Percentiles rank a stretch among this genome's conserved stretches.
Evolutionary conservation across 441 rosid species (phyloP).

Genomic region (Eutrema salsugineum): DNA sequence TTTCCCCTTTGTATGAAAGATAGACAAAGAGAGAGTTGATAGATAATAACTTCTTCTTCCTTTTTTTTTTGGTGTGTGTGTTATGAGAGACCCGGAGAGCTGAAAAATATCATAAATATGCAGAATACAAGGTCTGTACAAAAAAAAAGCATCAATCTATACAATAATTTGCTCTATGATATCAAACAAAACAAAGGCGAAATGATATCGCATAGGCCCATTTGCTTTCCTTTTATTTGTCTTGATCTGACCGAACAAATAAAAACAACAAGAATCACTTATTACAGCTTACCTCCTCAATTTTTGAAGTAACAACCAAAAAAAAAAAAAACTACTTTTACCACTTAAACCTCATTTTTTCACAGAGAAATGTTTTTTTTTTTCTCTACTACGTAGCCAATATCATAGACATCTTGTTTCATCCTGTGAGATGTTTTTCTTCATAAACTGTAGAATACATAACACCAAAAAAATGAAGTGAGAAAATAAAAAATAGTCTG

Average conservation of each 20-base stretch:
- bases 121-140: neutral
- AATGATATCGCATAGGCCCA: neutral
- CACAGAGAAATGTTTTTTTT: neutral
- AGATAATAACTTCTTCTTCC: neutral
- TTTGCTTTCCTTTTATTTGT: neutral
- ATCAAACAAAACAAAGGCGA: neutral
- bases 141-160: neutral
- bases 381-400: neutral
- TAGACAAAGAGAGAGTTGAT: slow-evolving; percentile 1
- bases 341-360: neutral
- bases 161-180: neutral
- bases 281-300: neutral
- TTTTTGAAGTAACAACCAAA: no score
- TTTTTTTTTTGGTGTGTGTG: neutral
- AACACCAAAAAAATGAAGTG: neutral
- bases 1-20: neutral
- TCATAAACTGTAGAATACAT: neutral
- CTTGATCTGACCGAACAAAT: neutral
- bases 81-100: neutral
- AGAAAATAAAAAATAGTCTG: neutral
- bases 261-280: neutral
- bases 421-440: neutral
- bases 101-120: neutral
- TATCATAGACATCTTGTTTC: neutral
- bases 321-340: neutral